Conservation (phyloP, 2,329 filamentous ascomycete species). For the Cercospora sp. region DNA sequence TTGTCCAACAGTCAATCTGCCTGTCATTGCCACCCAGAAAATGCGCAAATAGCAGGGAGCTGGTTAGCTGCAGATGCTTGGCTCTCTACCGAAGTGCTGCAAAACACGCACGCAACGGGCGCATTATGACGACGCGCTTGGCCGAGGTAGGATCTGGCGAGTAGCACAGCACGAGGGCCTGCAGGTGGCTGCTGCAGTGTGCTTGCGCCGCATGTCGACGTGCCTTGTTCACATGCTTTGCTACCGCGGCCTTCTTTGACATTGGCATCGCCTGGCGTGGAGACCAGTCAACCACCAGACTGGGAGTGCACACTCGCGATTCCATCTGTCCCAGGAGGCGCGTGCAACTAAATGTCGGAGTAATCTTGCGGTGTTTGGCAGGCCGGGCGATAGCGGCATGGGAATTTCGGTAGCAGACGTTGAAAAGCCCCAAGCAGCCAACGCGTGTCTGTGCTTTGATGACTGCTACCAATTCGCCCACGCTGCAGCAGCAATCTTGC, state of each 20-base stretch:
- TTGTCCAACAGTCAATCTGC: background rate
- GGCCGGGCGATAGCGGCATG: background rate
- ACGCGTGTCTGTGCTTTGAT: slow-evolving; percentile 10
- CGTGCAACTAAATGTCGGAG: background rate
- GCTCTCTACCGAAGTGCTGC: slow-evolving; percentile 1
- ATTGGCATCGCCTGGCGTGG: background rate
- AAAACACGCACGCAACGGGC: background rate
- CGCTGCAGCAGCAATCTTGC: background rate
- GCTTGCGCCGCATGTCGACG: background rate
- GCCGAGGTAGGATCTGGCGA: slow-evolving; percentile 7
- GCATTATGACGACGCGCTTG: slow-evolving; percentile 6
- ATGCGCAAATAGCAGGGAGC: slow-evolving; percentile 1
- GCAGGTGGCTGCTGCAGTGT: background rate
- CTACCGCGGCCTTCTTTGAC: background rate
- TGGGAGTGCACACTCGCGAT: background rate
- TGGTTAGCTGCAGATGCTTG: slow-evolving; percentile 3
- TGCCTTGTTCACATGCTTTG: background rate
- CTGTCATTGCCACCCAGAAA: background rate
- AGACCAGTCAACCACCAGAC: background rate
- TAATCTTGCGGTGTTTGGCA: slow-evolving; percentile 1
- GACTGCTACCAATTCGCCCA: background rate
- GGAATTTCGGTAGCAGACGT: slow-evolving; percentile 1
- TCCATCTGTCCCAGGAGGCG: background rate
- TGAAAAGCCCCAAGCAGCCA: background rate
- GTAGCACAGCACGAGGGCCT: background rate